Conservation (phyloP, 768 basidiomycete genomes). For the Pulveroboletus sp. region DNA sequence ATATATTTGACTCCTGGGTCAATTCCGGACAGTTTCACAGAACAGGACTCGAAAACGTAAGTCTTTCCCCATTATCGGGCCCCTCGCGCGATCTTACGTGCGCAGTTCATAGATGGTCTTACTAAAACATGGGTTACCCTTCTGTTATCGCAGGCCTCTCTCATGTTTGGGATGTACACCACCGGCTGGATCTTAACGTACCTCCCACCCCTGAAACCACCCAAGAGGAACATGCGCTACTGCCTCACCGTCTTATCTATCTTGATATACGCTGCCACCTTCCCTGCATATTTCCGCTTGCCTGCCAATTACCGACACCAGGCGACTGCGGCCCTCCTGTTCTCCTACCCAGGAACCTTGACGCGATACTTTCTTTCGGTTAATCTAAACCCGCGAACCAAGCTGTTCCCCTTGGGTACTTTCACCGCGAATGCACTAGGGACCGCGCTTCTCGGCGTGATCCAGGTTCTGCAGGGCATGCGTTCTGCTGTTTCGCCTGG, state of each 20-base stretch:
- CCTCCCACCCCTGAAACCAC: slow-evolving; percentile 40
- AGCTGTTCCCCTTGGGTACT: slow-evolving; percentile 72
- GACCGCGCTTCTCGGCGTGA: slow-evolving; percentile 74
- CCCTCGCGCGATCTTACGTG: slow-evolving; percentile 3
- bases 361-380: slow-evolving; percentile 77
- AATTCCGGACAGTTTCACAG: slow-evolving; percentile 55
- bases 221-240: slow-evolving; percentile 43
- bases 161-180: slow-evolving; percentile 69
- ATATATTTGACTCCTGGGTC: slow-evolving; percentile 81
- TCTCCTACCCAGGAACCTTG: slow-evolving; percentile 85
- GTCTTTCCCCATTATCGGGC: slow-evolving; percentile 25
- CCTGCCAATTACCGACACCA: slow-evolving; percentile 64
- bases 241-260: slow-evolving; percentile 51
- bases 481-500: slow-evolving; percentile 38
- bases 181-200: slow-evolving; percentile 39
- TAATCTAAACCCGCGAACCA: slow-evolving; percentile 59
- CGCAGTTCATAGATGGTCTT: slow-evolving; percentile 82
- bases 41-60: slow-evolving; percentile 66
- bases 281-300: slow-evolving; percentile 75
- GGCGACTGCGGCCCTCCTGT: slow-evolving; percentile 82
- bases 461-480: slow-evolving; percentile 64
- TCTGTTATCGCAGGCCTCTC: slow-evolving; percentile 66
- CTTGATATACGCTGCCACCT: slow-evolving; percentile 67
- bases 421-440: slow-evolving; percentile 71
- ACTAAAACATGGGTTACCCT: slow-evolving; percentile 78